Base-by-base conservation (phyloP, 176 grass and related monocot species). In the Raddia guianensis region DNA sequence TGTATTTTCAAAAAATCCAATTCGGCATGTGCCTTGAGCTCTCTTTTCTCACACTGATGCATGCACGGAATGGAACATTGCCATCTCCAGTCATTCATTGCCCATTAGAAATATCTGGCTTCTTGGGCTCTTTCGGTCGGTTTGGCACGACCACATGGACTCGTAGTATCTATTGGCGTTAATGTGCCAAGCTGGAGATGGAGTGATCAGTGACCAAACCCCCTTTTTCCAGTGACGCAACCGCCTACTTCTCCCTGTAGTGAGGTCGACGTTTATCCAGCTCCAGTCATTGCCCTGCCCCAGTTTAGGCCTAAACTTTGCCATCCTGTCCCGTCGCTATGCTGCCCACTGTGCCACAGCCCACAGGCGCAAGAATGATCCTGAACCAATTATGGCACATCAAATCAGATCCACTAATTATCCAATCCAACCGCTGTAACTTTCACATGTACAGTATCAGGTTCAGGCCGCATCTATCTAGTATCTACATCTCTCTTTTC, bases 111-210 rank as follows among this genome's bases (percentile, higher is more conserved):
- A 84, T 63, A 63, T 69, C 61, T 34, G 49, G 54, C 18, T 35
- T 21, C 21, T 8, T 35, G 76, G 46, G 82, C 46, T 55, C 44
- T 56, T 76, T 64, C 76, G 76, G 5, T 70, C 27, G 70, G 70
- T 84, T 74, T 74, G 72, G 77, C 76, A 63, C 78, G 73, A 70
- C 82, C 60, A 3, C 60, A 63, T 89, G 77, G 64, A 65, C 64
- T 51, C 75, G 82, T 71, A 69, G 63, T 64, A 63, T 76, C 77
- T 40, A 0, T 35, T 45, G 19, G 42, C 64, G 64, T 81, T 85
- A 85, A 89, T 89, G 87, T 66, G 82, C 82, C 87, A 89, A 58
- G 64, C 65, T 89, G 82, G 63, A 77, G 65, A 27, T 7, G 50
- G 27, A 60, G 21, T 40, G 87, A 85, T 43, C 70, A 57, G 18